Evolutionary conservation across 78 protist genomes (phyloP).

Genomic region (Mastigamoeba balamuthi): DNA sequence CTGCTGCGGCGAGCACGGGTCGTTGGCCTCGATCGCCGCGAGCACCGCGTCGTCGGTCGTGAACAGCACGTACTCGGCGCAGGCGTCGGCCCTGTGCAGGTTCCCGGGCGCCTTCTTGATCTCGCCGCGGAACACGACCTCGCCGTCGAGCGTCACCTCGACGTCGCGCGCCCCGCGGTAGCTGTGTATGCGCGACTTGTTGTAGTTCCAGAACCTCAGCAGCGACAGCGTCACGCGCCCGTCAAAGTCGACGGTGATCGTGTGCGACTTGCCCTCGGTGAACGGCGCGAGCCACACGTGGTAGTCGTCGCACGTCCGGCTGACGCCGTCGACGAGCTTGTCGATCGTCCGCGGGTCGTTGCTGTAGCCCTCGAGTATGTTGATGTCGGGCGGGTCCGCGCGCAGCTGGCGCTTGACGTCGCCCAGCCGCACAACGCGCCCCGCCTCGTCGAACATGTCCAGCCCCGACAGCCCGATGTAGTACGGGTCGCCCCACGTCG

Average conservation of each 20-base stretch:
- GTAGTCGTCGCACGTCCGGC: slow-evolving; percentile 64
- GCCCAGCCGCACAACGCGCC: slow-evolving; percentile 8
- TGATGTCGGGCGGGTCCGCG: slow-evolving; percentile 50
- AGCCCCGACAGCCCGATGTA: slow-evolving; percentile 74
- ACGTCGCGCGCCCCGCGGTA: slow-evolving; percentile 42
- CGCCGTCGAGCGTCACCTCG: slow-evolving; percentile 39
- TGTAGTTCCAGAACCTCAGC: slow-evolving; percentile 73
- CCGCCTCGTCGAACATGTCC: slow-evolving; percentile 37
- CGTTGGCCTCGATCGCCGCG: slow-evolving; percentile 21
- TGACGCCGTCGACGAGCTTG: slow-evolving; percentile 41
- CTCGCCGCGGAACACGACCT: slow-evolving; percentile 49
- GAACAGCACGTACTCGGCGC: slow-evolving; percentile 33
- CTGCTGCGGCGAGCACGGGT: no score
- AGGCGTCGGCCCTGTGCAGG: slow-evolving; percentile 10
- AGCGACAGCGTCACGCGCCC: slow-evolving; percentile 2
- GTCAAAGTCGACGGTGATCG: slow-evolving; percentile 24
- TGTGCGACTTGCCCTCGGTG: slow-evolving; percentile 23
- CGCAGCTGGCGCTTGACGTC: slow-evolving; percentile 24
- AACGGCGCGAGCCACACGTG: slow-evolving; percentile 76
- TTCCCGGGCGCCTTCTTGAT: slow-evolving; percentile 41
- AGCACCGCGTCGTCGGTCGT: slow-evolving; percentile 13
- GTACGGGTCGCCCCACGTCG: slow-evolving; percentile 71
- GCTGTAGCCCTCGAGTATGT: slow-evolving; percentile 15
- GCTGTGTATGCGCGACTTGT: slow-evolving; percentile 54
- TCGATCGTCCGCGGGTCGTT: slow-evolving; percentile 54